These are phyloP conservation scores for Paecilomyces fulvus DNA, from an alignment of 2,329 filamentous ascomycete species.

Conservation along the genomic window DNA sequence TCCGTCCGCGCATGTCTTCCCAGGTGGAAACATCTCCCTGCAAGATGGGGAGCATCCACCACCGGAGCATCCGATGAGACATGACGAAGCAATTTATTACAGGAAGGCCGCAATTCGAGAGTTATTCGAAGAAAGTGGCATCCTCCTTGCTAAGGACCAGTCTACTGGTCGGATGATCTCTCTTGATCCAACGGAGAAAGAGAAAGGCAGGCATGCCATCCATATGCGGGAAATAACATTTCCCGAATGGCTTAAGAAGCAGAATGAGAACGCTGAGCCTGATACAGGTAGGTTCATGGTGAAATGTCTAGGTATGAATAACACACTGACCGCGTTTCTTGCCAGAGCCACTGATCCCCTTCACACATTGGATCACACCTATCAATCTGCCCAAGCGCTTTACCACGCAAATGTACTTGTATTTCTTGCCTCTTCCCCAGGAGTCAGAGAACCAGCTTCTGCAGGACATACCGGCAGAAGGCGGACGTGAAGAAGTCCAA, in stretches of 20 bases:
- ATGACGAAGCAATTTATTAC: slow-evolving; percentile 65
- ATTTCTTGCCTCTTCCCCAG: slow-evolving; percentile 62
- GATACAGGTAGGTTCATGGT: slow-evolving; percentile 49
- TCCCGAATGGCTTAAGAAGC: slow-evolving; percentile 49
- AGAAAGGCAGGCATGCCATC: slow-evolving; percentile 58
- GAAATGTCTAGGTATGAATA: background rate
- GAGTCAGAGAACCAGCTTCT: slow-evolving; percentile 21
- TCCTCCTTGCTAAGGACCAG: slow-evolving; percentile 57
- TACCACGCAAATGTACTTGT: slow-evolving; percentile 94
- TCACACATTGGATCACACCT: slow-evolving; percentile 89
- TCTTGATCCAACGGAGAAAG: slow-evolving; percentile 51
- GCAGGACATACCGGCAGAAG: slow-evolving; percentile 27
- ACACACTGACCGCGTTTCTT: background rate
- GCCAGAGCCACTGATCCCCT: slow-evolving; percentile 61
- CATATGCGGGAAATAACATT: slow-evolving; percentile 62
- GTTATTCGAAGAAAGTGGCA: slow-evolving; percentile 91
- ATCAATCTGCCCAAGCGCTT: slow-evolving; percentile 63
- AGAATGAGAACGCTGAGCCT: slow-evolving; percentile 26
- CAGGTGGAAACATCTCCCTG: slow-evolving; percentile 68
- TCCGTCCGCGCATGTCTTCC: slow-evolving; percentile 89
- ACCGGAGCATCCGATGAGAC: slow-evolving; percentile 46
- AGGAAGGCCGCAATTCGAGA: slow-evolving; percentile 79
- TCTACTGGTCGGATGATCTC: slow-evolving; percentile 47
- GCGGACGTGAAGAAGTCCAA: slow-evolving; percentile 51
- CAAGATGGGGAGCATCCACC: slow-evolving; percentile 62